These are phyloP conservation scores for Aspergillus amoenus DNA, from an alignment of 2,329 filamentous ascomycete genomes.

Conservation along the genomic window DNA sequence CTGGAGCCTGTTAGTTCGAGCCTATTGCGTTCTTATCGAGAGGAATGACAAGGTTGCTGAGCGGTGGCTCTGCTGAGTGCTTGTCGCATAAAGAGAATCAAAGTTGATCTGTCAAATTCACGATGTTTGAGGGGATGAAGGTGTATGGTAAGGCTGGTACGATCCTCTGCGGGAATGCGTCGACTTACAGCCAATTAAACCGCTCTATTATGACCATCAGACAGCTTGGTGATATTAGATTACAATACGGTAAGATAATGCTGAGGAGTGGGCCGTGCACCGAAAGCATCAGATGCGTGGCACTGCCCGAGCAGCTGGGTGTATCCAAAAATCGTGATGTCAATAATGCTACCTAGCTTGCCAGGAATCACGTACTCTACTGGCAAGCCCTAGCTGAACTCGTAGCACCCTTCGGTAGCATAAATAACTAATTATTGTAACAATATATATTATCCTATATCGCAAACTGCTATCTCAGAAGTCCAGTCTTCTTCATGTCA, in stretches of 20 bases:
- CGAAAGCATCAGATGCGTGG: not conserved
- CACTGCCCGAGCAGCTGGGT: not conserved
- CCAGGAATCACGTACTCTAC: too few species aligned
- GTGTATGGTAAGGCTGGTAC: conserved; percentile 6
- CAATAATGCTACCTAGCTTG: not conserved
- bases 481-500: conserved; percentile 12
- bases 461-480: not conserved
- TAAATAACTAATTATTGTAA: too few species aligned
- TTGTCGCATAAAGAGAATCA: not conserved
- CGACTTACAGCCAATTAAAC: not conserved
- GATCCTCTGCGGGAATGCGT: not conserved
- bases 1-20: not conserved
- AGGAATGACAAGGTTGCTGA: not conserved
- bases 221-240: not conserved
- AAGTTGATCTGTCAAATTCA: conserved; percentile 4
- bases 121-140: not conserved
- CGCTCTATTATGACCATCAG: not conserved
- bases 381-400: too few species aligned
- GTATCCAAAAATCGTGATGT: conserved; percentile 1
- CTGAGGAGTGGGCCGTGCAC: not conserved
- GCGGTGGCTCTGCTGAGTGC: not conserved
- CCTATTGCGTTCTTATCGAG: not conserved
- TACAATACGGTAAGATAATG: not conserved
- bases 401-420: too few species aligned
- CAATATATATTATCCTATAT: not conserved